Evolutionary conservation across 1,139 yeast genomes (phyloP).

Genomic region (Diutina ranongensis): DNA sequence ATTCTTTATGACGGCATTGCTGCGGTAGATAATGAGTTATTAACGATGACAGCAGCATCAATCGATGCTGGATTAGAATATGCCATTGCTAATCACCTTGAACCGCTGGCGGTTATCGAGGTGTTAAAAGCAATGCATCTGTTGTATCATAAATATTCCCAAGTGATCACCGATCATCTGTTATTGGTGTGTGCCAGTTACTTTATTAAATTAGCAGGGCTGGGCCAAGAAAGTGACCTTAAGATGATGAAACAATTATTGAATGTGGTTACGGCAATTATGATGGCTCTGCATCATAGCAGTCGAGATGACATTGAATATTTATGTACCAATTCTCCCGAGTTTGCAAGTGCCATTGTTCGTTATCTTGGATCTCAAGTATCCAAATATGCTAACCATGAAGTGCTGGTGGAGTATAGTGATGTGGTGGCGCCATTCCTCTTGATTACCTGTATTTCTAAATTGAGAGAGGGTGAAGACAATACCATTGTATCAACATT

Average conservation of each 20-base stretch:
- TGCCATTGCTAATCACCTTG: not conserved
- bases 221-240: not conserved
- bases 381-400: not conserved
- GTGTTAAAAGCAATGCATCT: conserved; percentile 3
- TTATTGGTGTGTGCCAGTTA: not conserved
- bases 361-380: not conserved
- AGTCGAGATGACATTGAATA: not conserved
- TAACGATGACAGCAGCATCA: not conserved
- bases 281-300: not conserved
- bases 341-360: not conserved
- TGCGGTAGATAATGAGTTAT: not conserved
- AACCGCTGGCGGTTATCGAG: conserved; percentile 5
- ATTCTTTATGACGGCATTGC: conserved; percentile 1
- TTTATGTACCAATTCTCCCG: conserved; percentile 1
- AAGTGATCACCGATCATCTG: not conserved
- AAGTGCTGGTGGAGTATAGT: not conserved
- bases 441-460: not conserved
- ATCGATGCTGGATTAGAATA: not conserved
- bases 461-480: not conserved
- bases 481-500: not conserved
- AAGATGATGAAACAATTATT: not conserved
- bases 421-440: not conserved
- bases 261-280: not conserved
- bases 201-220: not conserved
- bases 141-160: conserved; percentile 4